Conservation (phyloP, 176 grass and related monocot genomes). For the Areca catechu region DNA sequence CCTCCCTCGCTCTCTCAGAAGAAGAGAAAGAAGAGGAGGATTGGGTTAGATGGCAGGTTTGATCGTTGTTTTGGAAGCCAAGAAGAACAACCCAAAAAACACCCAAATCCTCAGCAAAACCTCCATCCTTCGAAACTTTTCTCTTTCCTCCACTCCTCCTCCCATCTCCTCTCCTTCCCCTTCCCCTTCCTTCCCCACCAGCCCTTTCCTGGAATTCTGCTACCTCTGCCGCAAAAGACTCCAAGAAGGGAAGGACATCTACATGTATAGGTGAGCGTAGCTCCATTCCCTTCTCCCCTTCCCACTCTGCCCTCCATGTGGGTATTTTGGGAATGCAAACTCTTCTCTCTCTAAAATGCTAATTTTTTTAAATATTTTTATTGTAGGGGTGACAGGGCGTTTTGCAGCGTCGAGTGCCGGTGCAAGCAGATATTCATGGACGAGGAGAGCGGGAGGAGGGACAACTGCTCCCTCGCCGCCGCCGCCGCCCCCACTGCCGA, state of each 20-base stretch:
- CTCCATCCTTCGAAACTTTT: conserved; percentile 13
- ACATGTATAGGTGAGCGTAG: conserved; percentile 47
- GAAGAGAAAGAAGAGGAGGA: not conserved
- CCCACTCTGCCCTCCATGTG: too few species aligned
- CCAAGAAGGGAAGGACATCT: conserved; percentile 39
- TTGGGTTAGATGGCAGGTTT: conserved; percentile 38
- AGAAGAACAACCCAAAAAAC: not conserved
- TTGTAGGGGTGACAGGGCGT: conserved; percentile 43
- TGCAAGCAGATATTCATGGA: conserved; percentile 45
- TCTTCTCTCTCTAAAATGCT: too few species aligned
- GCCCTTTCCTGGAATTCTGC: conserved; percentile 49
- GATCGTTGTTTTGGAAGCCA: conserved; percentile 38
- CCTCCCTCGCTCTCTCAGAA: not conserved
- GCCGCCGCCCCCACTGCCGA: not conserved
- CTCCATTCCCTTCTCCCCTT: not conserved
- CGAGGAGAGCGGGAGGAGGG: conserved; percentile 15
- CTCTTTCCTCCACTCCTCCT: conserved; percentile 3
- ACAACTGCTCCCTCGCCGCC: not conserved
- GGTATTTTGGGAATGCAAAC: not conserved
- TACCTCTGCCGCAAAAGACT: conserved; percentile 42
- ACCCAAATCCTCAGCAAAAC: conserved; percentile 43
- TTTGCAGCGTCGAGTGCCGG: conserved; percentile 59
- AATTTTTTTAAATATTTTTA: not conserved
- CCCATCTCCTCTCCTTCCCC: not conserved
- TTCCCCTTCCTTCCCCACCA: not conserved